Evolutionary conservation across 768 basidiomycete genomes (phyloP).

Genomic region (Suillus subluteus): DNA sequence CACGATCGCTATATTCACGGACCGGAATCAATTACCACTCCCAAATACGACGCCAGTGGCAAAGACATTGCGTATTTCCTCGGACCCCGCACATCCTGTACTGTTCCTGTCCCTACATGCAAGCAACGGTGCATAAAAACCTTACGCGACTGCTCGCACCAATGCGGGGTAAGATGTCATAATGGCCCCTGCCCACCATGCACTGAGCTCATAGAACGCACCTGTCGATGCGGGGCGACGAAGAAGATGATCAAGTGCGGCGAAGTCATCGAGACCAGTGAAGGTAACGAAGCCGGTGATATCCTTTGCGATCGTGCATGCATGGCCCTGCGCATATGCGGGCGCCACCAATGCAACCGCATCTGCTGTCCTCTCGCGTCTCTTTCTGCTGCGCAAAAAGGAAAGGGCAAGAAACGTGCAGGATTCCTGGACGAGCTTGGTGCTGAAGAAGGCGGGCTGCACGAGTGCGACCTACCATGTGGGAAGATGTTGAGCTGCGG

Average conservation of each 20-base stretch:
- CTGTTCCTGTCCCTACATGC: constrained; percentile 84
- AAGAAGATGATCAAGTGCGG: constrained; percentile 55
- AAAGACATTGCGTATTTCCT: constrained; percentile 29
- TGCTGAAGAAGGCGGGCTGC: constrained; percentile 69
- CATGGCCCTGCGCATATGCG: constrained; percentile 76
- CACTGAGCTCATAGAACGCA: constrained; percentile 62
- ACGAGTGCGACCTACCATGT: constrained; percentile 85
- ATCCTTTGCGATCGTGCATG: constrained; percentile 85
- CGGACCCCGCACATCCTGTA: constrained; percentile 57
- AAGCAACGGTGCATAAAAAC: constrained; percentile 64
- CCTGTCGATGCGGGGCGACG: constrained; percentile 86
- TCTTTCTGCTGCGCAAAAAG: constrained; percentile 55
- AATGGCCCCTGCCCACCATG: constrained; percentile 83
- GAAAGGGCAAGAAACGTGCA: constrained; percentile 62
- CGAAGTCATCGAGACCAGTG: constrained; percentile 34
- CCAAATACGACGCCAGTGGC: background rate
- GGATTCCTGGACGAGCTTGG: constrained; percentile 41
- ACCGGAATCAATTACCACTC: constrained; percentile 11
- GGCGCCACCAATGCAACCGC: constrained; percentile 83
- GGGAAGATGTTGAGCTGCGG: constrained; percentile 75
- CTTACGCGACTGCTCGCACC: constrained; percentile 70
- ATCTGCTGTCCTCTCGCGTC: constrained; percentile 89
- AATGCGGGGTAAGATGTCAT: constrained; percentile 75
- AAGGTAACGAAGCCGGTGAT: constrained; percentile 54
- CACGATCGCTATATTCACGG: background rate